Conservation (phyloP, 75 land plant species). For the Cupressus sempervirens region DNA sequence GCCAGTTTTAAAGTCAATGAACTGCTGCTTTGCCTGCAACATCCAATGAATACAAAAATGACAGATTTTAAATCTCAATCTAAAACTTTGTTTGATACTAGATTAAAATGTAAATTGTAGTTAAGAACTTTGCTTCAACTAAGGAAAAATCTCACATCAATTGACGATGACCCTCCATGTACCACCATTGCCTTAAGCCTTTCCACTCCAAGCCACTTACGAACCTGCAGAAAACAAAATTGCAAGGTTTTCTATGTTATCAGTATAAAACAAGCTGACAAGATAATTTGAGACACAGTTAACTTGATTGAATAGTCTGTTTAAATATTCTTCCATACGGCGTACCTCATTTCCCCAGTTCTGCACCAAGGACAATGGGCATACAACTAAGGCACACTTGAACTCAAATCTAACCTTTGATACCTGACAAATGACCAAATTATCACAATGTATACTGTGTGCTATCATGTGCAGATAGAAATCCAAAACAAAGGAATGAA, state of each 20-base stretch:
- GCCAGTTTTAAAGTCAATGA: constrained; percentile 29
- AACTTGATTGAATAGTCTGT: background rate
- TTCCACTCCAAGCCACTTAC: constrained; percentile 43
- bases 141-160: constrained; percentile 23
- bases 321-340: background rate
- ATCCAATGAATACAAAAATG: background rate
- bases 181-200: constrained; percentile 36
- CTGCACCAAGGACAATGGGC: constrained; percentile 44
- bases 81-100: background rate
- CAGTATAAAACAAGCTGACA: background rate
- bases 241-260: background rate
- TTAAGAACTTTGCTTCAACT: background rate
- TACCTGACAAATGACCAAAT: constrained; percentile 21
- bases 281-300: background rate
- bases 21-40: constrained; percentile 33
- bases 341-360: constrained; percentile 54
- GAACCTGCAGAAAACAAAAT: constrained; percentile 27
- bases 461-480: background rate
- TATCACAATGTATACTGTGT: background rate
- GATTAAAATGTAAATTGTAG: background rate
- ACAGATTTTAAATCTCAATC: background rate
- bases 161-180: constrained; percentile 27
- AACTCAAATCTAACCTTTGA: constrained; percentile 15
- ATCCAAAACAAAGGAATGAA: background rate
- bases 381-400: constrained; percentile 36